A percentile compares a stretch with the other conserved stretches of the same genome.
phyloP scores from a whole-genome alignment of 179 eudicot genomes.

The Gypsophila paniculata region DNA sequence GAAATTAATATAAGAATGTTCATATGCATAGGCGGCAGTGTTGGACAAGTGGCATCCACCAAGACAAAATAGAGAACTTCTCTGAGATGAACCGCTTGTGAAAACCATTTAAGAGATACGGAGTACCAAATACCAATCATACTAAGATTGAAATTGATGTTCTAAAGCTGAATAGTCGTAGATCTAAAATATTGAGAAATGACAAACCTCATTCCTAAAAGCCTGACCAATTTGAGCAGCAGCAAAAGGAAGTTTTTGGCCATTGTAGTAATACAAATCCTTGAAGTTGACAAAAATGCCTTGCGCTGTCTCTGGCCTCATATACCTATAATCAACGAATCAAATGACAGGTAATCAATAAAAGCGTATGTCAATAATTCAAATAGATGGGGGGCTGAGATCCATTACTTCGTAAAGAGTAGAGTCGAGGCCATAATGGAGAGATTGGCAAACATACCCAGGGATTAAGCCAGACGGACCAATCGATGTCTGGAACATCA shows the following conservation, averaged over 20 bases:
- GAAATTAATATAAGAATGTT: neutral
- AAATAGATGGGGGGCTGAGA: neutral
- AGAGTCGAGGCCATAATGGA: neutral
- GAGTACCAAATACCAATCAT: neutral
- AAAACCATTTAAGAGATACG: neutral
- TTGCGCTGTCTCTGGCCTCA: conserved; percentile 98
- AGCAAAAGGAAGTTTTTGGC: conserved; percentile 92
- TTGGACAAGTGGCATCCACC: neutral
- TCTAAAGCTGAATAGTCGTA: neutral
- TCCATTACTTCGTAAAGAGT: neutral
- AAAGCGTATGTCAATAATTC: neutral
- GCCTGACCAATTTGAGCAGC: conserved; percentile 98
- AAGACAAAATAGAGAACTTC: too few relatives aligned
- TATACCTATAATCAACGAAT: conserved; percentile 45
- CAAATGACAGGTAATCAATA: neutral
- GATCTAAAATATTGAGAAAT: neutral
- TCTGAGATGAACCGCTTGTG: neutral
- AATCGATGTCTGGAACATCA: conserved; percentile 93
- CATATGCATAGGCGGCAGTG: conserved; percentile 1
- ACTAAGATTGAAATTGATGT: neutral
- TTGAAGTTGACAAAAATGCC: conserved; percentile 95
- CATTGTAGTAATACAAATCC: conserved; percentile 89
- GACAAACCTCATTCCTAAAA: conserved; percentile 79
- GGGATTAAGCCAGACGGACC: conserved; percentile 78
- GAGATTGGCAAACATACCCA: conserved; percentile 43